phyloP scores from a whole-genome alignment of 176 grass and related monocot genomes.

The Musa itinerans region DNA sequence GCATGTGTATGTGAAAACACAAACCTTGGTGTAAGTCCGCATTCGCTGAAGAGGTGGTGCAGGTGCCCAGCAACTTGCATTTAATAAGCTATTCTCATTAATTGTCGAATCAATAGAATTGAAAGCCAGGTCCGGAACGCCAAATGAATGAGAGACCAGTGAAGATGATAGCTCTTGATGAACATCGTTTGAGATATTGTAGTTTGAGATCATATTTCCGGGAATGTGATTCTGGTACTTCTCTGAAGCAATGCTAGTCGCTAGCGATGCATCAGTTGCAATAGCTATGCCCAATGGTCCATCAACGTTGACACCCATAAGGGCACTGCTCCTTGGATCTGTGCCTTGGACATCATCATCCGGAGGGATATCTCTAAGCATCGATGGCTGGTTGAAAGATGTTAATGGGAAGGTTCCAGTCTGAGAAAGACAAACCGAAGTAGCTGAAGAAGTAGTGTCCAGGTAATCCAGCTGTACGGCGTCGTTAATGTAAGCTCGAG shows the following conservation, averaged over 20 bases:
- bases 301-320: constrained; percentile 56
- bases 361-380: constrained; percentile 42
- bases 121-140: constrained; percentile 53
- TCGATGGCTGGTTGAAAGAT: constrained; percentile 50
- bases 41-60: constrained; percentile 47
- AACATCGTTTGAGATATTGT: constrained; percentile 49
- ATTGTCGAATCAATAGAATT: constrained; percentile 68
- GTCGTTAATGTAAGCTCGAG: constrained; percentile 41
- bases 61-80: constrained; percentile 37
- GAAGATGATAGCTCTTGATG: constrained; percentile 73
- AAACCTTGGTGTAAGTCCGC: constrained; percentile 81
- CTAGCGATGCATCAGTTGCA: constrained; percentile 38
- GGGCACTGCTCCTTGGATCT: constrained; percentile 57
- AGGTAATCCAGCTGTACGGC: constrained; percentile 42
- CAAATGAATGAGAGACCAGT: constrained; percentile 63
- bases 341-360: constrained; percentile 46
- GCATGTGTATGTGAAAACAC: constrained; percentile 13
- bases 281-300: constrained; percentile 45
- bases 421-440: constrained; percentile 69
- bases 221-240: constrained; percentile 46
- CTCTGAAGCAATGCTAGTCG: constrained; percentile 33
- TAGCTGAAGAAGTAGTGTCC: constrained; percentile 62
- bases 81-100: constrained; percentile 42
- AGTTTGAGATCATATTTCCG: constrained; percentile 44
- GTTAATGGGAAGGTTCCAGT: constrained; percentile 44